These are phyloP conservation scores for Helianthus annuus DNA, from an alignment of 129 eudicot genomes.

Conservation along the genomic window DNA sequence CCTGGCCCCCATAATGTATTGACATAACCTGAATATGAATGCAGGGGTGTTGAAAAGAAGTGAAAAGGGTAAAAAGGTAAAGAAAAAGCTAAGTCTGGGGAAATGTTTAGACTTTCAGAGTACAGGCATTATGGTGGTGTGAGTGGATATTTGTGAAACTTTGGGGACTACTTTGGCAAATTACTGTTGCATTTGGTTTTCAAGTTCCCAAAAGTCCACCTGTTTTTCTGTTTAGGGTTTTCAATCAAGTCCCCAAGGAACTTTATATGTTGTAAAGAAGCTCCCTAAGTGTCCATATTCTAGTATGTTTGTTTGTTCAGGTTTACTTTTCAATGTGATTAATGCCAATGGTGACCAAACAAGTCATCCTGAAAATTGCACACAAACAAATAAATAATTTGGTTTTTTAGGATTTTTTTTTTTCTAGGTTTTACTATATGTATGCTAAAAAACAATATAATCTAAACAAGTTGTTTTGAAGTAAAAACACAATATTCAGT, in stretches of 20 bases:
- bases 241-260: conserved; percentile 7
- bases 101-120: conserved; percentile 8
- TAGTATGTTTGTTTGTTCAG: conserved; percentile 1
- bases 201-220: neutral
- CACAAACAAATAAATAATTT: neutral
- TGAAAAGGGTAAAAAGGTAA: conserved; percentile 10
- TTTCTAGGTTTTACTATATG: neutral
- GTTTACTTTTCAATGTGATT: neutral
- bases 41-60: conserved; percentile 9
- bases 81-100: conserved; percentile 2
- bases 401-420: neutral
- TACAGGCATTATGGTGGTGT: conserved; percentile 18
- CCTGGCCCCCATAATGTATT: neutral
- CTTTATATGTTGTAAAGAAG: neutral
- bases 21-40: neutral
- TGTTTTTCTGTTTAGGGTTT: neutral
- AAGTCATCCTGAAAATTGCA: neutral
- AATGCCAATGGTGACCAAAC: neutral
- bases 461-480: neutral
- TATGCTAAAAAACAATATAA: neutral
- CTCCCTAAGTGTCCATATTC: neutral
- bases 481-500: neutral
- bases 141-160: conserved; percentile 8
- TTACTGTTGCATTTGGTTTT: conserved; percentile 1
- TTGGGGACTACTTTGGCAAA: conserved; percentile 22